Percentiles rank a stretch among this genome's conserved stretches.
Conservation (phyloP, 192 early-diverging fungal genomes). For the Paraglomus brasilianum region DNA sequence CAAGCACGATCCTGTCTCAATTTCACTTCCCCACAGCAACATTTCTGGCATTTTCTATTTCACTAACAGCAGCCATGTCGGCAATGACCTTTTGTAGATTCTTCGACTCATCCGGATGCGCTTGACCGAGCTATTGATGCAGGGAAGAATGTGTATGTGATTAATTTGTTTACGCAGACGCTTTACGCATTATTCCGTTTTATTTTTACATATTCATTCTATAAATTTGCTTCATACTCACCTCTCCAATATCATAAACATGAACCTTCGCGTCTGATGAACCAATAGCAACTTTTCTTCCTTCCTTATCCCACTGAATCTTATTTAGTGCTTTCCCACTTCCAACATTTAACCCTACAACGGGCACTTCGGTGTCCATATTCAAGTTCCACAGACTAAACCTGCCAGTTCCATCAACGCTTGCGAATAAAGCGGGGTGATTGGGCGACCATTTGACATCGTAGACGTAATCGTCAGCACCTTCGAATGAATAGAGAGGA, state of each 20-base stretch:
- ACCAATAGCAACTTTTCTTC: conserved; percentile 75
- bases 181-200: no score
- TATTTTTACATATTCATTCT: no score
- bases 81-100: conserved; percentile 19
- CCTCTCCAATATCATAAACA: conserved; percentile 93
- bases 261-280: conserved; percentile 81
- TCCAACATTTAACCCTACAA: conserved; percentile 57
- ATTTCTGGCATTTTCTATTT: conserved; percentile 1
- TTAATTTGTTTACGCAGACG: background rate
- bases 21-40: background rate
- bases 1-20: no score
- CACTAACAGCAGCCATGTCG: conserved; percentile 12
- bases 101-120: conserved; percentile 14
- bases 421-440: conserved; percentile 93
- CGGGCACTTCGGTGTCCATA: conserved; percentile 75
- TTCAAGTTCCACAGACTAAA: conserved; percentile 96
- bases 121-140: conserved; percentile 6
- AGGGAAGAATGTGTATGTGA: background rate
- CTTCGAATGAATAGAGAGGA: conserved; percentile 85
- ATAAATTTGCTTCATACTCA: conserved; percentile 32
- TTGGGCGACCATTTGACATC: conserved; percentile 97
- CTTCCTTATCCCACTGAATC: conserved; percentile 91
- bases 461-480: conserved; percentile 94
- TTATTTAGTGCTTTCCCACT: conserved; percentile 83
- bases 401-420: conserved; percentile 85